Base-by-base conservation (phyloP, 345 rosid species). In the Syzygium aqueum region DNA sequence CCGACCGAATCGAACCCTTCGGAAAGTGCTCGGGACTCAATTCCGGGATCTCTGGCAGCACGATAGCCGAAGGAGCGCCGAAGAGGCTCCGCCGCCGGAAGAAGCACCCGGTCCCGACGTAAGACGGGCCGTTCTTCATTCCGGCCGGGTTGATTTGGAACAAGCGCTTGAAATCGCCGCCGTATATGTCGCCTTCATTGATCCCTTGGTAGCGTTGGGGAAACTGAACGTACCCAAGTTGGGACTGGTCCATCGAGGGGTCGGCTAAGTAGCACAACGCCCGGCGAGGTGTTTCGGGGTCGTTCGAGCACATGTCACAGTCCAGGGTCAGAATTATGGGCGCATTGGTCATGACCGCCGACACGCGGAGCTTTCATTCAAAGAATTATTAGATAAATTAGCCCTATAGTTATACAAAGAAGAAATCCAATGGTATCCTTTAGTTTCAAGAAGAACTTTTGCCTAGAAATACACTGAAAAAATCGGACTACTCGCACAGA, bases 301-400 rank as follows among this genome's bases (percentile, higher is more conserved):
- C 94, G 87, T 95, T 97, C 2, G 98, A 96, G 87, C 91, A 88
- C 94, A 92, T 95, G 91, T 97, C 99, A 85, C 99, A 95, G 25
- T 97, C 99, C 52, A 94, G 87, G 27, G 96, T 94, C 89, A 96
- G 88, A 57, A 96, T 86, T 51, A 97, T 80, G 3, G 97, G 95
- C 21, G 95, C 93, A 87, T 97, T 96, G 52, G 94, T 94, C 94
- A 96, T 90, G 67, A 85, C 86, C 2, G 92, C 92, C 11, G 99
- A 97, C 12, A 96, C 98, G 12, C 99, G 92, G 46, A 97, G 84
- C 98, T 96, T 86, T 84, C 90, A 23, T 84, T 59, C 50, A 87
- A 22, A 28, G 43, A 28, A 53, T 27, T 15, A n/a, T 14, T 63
- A 86, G 40, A 28, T 46, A 73, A 17, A 51, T 51, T 23, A 86